phyloP scores from a whole-genome alignment of 768 basidiomycete genomes.

The Hortiboletus flavorubellus region DNA sequence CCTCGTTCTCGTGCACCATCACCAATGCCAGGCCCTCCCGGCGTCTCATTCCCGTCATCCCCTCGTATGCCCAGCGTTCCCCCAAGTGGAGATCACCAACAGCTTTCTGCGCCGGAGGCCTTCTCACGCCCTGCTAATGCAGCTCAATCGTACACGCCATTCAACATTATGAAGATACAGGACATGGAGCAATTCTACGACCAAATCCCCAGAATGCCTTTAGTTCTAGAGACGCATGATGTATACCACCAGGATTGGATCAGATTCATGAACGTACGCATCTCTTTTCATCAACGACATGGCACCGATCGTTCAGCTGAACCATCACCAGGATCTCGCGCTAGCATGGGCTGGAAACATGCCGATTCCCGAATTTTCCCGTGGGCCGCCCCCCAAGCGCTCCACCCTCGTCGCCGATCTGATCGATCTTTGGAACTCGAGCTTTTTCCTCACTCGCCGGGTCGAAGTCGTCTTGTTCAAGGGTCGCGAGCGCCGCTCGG shows the following conservation, averaged over 20 bases:
- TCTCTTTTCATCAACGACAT: background rate
- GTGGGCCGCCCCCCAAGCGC: conserved; percentile 51
- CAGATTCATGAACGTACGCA: conserved; percentile 67
- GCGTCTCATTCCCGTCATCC: conserved; percentile 25
- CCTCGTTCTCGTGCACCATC: conserved; percentile 47
- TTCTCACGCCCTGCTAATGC: conserved; percentile 72
- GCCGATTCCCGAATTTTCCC: conserved; percentile 53
- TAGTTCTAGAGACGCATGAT: conserved; percentile 70
- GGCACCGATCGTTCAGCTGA: background rate
- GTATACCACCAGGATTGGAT: conserved; percentile 78
- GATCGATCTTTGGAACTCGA: conserved; percentile 74
- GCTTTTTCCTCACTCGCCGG: conserved; percentile 71
- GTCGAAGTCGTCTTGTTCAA: conserved; percentile 81
- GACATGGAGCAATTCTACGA: conserved; percentile 76
- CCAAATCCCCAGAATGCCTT: conserved; percentile 67
- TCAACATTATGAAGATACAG: conserved; percentile 66
- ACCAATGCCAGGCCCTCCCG: conserved; percentile 47
- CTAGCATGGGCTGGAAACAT: conserved; percentile 76
- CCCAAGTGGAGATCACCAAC: conserved; percentile 29
- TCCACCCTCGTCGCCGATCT: conserved; percentile 65
- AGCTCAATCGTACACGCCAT: conserved; percentile 63
- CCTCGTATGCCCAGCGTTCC: conserved; percentile 26
- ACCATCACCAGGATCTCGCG: conserved; percentile 54
- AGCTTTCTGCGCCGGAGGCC: conserved; percentile 63
- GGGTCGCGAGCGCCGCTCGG: conserved; percentile 75